Evolutionary conservation across 2,329 filamentous ascomycete species (phyloP), one percentile per base, ranked within the genome.

Genomic region (Penicillium sp.): DNA sequence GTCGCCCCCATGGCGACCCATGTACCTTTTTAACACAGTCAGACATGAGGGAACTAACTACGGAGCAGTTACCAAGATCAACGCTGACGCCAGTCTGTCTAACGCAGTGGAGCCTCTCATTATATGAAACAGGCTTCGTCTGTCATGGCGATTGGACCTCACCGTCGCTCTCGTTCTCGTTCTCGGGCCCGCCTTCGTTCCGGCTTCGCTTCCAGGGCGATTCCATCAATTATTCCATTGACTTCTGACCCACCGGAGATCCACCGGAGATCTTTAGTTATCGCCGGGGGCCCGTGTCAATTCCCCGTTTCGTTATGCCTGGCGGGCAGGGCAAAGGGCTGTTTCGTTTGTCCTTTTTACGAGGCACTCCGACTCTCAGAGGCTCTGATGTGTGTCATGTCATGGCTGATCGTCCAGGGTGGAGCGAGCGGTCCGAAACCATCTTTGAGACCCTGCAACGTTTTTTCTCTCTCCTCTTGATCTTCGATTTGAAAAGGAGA

Each of bases 111-210:
- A 55, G 57, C 37, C n/a, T 20, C 28, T 11, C 20, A 47, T 11
- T 34, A 11, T 7, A 34, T 51, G 22, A 20, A 43, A 48, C 15
- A 4, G 28, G 12, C 10, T 14, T 35, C 8, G 41, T 43, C 7
- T 11, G 25, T n/a, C 4, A 15, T 51, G 55, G 12, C 38, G 45
- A 61, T 63, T 67, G 61, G 63, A 8, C 22, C 10, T 61, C 63
- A 56, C 8, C 35, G 31, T 68, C 67, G 68, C 61, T 63, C 47
- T 71, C 66, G 63, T 63, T 62, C 42, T 67, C 63, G 55, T 57
- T 64, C 37, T 72, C 72, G 69, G 54, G 56, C 31, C 63, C 59
- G 62, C 45, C 57, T 41, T 68, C 66, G 63, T 58, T 25, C 35
- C 22, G 28, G 7, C 49, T 60, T 66, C 64, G 60, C 53, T 59